Evolutionary conservation across 2,329 filamentous ascomycete genomes (phyloP).

Genomic region (Microsporum canis): DNA sequence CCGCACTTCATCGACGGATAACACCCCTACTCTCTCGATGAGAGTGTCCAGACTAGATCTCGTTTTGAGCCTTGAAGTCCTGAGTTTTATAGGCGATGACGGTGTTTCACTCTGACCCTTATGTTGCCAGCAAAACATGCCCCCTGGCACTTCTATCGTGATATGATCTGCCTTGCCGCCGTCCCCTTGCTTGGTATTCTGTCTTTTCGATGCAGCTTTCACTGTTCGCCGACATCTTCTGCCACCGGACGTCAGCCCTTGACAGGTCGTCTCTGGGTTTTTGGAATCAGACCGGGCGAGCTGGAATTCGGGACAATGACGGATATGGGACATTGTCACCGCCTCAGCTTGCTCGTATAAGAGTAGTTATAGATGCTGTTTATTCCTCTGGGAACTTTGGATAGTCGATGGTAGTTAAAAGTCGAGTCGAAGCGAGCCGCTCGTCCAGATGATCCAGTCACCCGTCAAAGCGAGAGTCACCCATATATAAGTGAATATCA

Average conservation of each 20-base stretch:
- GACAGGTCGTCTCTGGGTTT: conserved; percentile 72
- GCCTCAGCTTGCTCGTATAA: neutral
- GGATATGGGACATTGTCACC: conserved; percentile 50
- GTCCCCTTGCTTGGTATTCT: conserved; percentile 18
- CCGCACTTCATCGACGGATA: conserved; percentile 46
- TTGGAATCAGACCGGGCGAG: conserved; percentile 73
- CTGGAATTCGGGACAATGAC: conserved; percentile 68
- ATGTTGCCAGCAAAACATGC: conserved; percentile 86
- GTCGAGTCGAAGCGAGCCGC: too few relatives aligned
- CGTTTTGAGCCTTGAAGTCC: conserved; percentile 48
- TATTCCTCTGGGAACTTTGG: neutral
- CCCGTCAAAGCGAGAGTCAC: too few relatives aligned
- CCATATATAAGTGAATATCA: neutral
- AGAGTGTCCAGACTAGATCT: conserved; percentile 79
- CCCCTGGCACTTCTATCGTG: conserved; percentile 22
- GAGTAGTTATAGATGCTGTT: neutral
- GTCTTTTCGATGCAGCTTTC: conserved; percentile 26
- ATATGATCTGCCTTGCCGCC: conserved; percentile 16
- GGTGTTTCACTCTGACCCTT: conserved; percentile 59
- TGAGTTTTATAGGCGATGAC: conserved; percentile 28
- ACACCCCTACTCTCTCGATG: conserved; percentile 62
- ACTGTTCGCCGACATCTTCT: conserved; percentile 68
- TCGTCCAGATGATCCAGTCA: too few relatives aligned
- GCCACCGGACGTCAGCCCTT: conserved; percentile 74
- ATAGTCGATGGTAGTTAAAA: too few relatives aligned